Conservation (phyloP, 2,329 filamentous ascomycete species). For the Cordyceps farinosa region DNA sequence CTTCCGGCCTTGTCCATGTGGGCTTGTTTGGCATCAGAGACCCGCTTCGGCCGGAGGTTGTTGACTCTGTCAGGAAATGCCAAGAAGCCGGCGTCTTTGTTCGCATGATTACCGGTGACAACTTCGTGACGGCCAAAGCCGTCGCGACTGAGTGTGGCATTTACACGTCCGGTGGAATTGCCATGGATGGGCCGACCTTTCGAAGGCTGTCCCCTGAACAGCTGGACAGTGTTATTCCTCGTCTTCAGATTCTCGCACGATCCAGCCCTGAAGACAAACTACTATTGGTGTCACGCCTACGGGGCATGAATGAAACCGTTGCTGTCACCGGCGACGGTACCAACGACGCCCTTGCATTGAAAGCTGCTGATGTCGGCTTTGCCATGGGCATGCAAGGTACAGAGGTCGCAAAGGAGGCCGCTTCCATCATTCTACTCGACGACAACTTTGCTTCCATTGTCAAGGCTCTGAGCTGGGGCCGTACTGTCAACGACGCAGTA, state of each 20-base stretch:
- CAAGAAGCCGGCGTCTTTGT: slow-evolving; percentile 63
- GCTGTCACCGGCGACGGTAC: slow-evolving; percentile 65
- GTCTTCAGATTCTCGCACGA: slow-evolving; percentile 64
- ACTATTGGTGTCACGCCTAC: slow-evolving; percentile 60
- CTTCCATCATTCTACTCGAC: slow-evolving; percentile 59
- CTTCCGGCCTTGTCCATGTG: slow-evolving; percentile 35
- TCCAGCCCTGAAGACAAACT: slow-evolving; percentile 69
- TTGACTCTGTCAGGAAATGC: slow-evolving; percentile 58
- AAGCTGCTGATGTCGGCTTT: slow-evolving; percentile 64
- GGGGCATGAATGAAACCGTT: slow-evolving; percentile 62
- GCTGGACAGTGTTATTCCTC: slow-evolving; percentile 51
- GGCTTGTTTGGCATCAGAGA: slow-evolving; percentile 62
- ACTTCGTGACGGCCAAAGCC: slow-evolving; percentile 42
- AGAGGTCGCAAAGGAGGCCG: slow-evolving; percentile 61
- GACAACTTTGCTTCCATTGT: slow-evolving; percentile 64
- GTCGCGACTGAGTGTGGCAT: slow-evolving; percentile 63
- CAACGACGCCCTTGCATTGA: slow-evolving; percentile 63
- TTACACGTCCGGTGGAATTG: slow-evolving; percentile 54
- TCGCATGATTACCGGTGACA: slow-evolving; percentile 57
- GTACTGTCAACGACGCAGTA: slow-evolving; percentile 60
- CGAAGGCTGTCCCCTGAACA: slow-evolving; percentile 50
- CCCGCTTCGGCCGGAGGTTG: slow-evolving; percentile 60
- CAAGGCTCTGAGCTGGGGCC: slow-evolving; percentile 59
- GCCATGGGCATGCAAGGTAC: slow-evolving; percentile 66
- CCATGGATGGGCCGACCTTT: slow-evolving; percentile 55